Evolutionary conservation across 108 stramenopile genomes (phyloP).

Genomic region (Skeletonema grethae): DNA sequence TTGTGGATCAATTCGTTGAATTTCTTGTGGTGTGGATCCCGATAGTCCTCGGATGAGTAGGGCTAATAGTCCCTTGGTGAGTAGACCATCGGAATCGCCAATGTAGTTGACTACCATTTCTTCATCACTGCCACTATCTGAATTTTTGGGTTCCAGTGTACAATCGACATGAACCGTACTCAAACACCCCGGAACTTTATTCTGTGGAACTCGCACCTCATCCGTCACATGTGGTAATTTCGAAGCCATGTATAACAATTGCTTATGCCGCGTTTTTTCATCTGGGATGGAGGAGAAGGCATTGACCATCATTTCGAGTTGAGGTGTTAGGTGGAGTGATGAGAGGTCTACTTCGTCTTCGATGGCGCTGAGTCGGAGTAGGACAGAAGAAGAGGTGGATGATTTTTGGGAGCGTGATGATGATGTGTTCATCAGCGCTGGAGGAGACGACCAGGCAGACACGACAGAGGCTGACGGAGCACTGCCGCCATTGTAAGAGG

Average conservation of each 20-base stretch:
- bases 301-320: slow-evolving; percentile 74
- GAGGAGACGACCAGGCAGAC: slow-evolving; percentile 41
- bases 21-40: slow-evolving; percentile 74
- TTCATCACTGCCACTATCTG: slow-evolving; percentile 38
- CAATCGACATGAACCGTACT: slow-evolving; percentile 85
- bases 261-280: slow-evolving; percentile 93
- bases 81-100: slow-evolving; percentile 93
- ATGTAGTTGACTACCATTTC: slow-evolving; percentile 65
- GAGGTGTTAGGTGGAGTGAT: slow-evolving; percentile 69
- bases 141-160: slow-evolving; percentile 46
- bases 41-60: slow-evolving; percentile 84
- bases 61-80: slow-evolving; percentile 95
- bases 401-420: not conserved
- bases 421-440: slow-evolving; percentile 9
- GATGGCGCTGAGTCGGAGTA: not conserved
- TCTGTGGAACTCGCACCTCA: slow-evolving; percentile 52
- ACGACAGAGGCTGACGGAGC: not conserved
- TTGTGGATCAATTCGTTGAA: slow-evolving; percentile 80
- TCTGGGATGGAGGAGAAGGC: slow-evolving; percentile 83
- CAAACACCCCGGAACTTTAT: slow-evolving; percentile 94
- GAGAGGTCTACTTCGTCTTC: slow-evolving; percentile 28
- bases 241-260: slow-evolving; percentile 92
- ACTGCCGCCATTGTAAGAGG: slow-evolving; percentile 9
- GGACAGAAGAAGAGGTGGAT: not conserved
- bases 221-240: slow-evolving; percentile 63